Percentiles rank a stretch among this genome's conserved stretches.
Evolutionary conservation across 2,329 filamentous ascomycete genomes (phyloP).

Genomic region (Colletotrichum karsti): DNA sequence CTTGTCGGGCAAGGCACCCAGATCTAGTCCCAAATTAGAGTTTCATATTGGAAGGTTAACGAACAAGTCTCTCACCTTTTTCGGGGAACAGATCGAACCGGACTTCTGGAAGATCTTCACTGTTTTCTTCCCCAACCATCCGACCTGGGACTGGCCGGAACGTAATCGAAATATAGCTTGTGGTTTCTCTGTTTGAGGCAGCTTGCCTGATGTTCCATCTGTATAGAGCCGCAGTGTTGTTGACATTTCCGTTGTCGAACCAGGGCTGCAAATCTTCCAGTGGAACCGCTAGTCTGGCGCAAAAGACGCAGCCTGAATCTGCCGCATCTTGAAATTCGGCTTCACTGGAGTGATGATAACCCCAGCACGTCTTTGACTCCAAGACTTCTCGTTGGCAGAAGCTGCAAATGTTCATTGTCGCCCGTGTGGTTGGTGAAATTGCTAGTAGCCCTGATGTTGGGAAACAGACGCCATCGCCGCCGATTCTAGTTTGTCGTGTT

Average conservation of each 20-base stretch:
- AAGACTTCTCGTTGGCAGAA: not conserved
- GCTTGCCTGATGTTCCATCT: slow-evolving; percentile 7
- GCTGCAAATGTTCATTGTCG: not conserved
- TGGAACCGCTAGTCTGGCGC: not conserved
- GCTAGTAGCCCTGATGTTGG: not conserved
- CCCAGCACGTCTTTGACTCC: not conserved
- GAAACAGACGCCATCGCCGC: not conserved
- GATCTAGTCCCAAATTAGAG: not conserved
- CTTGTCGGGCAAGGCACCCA: not conserved
- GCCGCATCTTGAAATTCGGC: not conserved
- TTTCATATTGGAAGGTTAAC: not conserved
- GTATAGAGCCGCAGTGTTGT: not conserved
- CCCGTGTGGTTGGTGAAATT: not conserved
- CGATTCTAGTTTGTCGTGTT: no score
- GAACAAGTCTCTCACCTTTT: not conserved
- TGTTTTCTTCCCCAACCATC: not conserved
- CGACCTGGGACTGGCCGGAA: not conserved
- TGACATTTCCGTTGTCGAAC: not conserved
- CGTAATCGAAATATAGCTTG: not conserved
- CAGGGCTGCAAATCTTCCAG: not conserved
- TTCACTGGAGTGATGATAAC: not conserved
- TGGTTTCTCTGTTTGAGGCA: not conserved
- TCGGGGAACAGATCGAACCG: not conserved
- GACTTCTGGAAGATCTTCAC: slow-evolving; percentile 3
- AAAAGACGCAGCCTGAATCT: not conserved